phyloP scores from a whole-genome alignment of 1,284 basidiomycete species.

The Meira nashicola region DNA sequence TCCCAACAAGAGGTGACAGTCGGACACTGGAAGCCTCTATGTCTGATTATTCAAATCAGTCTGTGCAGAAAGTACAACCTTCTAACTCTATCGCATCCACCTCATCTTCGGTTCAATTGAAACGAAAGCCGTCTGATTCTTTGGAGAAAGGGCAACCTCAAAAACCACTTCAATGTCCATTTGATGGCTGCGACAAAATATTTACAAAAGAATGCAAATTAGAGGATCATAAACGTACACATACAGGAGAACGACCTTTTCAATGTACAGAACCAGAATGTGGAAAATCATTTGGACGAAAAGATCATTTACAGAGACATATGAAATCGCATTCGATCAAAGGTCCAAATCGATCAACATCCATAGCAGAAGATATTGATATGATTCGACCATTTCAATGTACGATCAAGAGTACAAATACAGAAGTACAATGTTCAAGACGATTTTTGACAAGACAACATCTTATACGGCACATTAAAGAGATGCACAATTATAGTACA shows the following conservation, averaged over 20 bases:
- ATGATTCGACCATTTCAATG: neutral
- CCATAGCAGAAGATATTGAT: neutral
- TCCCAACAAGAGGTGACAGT: no score
- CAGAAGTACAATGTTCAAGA: neutral
- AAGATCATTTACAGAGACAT: constrained; percentile 9
- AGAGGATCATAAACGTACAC: constrained; percentile 1
- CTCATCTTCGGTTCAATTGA: no score
- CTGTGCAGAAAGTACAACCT: no score
- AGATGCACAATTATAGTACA: neutral
- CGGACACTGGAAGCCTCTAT: no score
- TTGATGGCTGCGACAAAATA: constrained; percentile 1
- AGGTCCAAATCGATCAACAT: neutral
- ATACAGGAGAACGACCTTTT: constrained; percentile 8
- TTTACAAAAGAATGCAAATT: constrained; percentile 3
- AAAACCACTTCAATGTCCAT: neutral
- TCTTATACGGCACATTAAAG: constrained; percentile 1
- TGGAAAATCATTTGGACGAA: neutral
- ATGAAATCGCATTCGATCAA: neutral
- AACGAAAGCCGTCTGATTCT: no score
- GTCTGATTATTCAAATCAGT: no score
- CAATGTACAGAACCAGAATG: neutral
- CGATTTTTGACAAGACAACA: constrained; percentile 6
- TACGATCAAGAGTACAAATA: neutral
- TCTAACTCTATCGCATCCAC: no score
- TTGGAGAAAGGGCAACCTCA: no score